Percentiles rank a stretch among this genome's conserved stretches.
phyloP scores from a whole-genome alignment of 768 basidiomycete genomes.

The Hydnum rufescens region DNA sequence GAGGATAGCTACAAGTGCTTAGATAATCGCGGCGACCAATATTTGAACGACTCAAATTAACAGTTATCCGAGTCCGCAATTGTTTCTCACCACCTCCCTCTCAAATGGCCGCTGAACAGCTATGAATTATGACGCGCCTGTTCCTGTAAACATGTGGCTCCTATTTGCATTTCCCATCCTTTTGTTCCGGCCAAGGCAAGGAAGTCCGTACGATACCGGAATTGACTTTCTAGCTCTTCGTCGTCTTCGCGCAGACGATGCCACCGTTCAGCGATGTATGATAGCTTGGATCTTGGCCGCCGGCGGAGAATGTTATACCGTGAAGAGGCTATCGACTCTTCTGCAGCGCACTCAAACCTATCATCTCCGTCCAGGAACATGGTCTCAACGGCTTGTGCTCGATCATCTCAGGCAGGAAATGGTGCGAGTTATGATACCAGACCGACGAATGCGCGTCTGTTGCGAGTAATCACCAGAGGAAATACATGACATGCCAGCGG shows the following conservation, averaged over 20 bases:
- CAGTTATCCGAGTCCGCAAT: too few relatives aligned
- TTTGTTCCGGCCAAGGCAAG: neutral
- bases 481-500: slow-evolving; percentile 55
- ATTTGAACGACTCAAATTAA: too few relatives aligned
- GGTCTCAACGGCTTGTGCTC: slow-evolving; percentile 31
- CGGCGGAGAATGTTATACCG: too few relatives aligned
- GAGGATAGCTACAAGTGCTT: too few relatives aligned
- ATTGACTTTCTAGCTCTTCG: neutral
- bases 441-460: slow-evolving; percentile 40
- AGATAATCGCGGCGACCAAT: too few relatives aligned
- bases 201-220: neutral
- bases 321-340: too few relatives aligned
- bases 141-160: neutral
- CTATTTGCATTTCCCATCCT: neutral
- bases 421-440: slow-evolving; percentile 41
- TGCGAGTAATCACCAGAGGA: slow-evolving; percentile 32
- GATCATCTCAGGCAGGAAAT: slow-evolving; percentile 60
- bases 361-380: neutral
- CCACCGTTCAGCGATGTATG: neutral
- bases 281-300: too few relatives aligned
- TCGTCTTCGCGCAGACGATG: neutral
- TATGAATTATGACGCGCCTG: neutral
- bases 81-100: too few relatives aligned
- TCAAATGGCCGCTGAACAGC: too few relatives aligned
- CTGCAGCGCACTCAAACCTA: too few relatives aligned